Percentiles rank a stretch among this genome's conserved stretches.
Conservation (phyloP, 805 yeast genomes). For the Starmerella floris region DNA sequence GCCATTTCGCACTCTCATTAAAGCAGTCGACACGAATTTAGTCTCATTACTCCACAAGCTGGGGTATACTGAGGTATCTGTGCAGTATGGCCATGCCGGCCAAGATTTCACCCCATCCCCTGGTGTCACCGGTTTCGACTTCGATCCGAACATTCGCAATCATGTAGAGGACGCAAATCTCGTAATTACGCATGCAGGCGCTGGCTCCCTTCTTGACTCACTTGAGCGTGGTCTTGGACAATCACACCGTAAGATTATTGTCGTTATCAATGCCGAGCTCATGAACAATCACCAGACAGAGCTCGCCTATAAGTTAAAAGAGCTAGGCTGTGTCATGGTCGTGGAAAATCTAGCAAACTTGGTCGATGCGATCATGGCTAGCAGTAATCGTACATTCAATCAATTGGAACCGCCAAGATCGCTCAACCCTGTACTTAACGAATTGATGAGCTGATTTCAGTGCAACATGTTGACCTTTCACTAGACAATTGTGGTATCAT, state of each 20-base stretch:
- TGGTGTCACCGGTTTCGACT: slow-evolving; percentile 35
- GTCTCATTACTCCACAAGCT: slow-evolving; percentile 31
- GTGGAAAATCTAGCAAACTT: neutral
- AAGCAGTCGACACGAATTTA: slow-evolving; percentile 28
- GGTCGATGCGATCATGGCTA: neutral
- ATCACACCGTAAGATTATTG: slow-evolving; percentile 52
- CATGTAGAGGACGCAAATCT: slow-evolving; percentile 39
- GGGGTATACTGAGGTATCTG: slow-evolving; percentile 33
- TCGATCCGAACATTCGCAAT: slow-evolving; percentile 32
- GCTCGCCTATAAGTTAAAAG: slow-evolving; percentile 44
- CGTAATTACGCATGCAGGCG: slow-evolving; percentile 79
- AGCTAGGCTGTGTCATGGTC: slow-evolving; percentile 6
- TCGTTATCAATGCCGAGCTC: slow-evolving; percentile 51
- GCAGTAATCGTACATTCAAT: neutral
- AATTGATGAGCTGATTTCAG: no score
- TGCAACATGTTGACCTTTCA: no score
- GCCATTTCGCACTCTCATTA: slow-evolving; percentile 51
- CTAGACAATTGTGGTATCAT: no score
- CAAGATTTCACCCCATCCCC: slow-evolving; percentile 20
- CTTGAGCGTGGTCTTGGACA: slow-evolving; percentile 15
- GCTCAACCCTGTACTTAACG: neutral
- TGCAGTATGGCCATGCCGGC: slow-evolving; percentile 48
- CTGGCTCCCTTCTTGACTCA: slow-evolving; percentile 76
- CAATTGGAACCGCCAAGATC: slow-evolving; percentile 7
- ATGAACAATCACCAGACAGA: slow-evolving; percentile 82